A percentile compares a stretch with the other conserved stretches of the same genome.
Evolutionary conservation across 768 basidiomycete genomes (phyloP).

Genomic region (Boletus edulis): DNA sequence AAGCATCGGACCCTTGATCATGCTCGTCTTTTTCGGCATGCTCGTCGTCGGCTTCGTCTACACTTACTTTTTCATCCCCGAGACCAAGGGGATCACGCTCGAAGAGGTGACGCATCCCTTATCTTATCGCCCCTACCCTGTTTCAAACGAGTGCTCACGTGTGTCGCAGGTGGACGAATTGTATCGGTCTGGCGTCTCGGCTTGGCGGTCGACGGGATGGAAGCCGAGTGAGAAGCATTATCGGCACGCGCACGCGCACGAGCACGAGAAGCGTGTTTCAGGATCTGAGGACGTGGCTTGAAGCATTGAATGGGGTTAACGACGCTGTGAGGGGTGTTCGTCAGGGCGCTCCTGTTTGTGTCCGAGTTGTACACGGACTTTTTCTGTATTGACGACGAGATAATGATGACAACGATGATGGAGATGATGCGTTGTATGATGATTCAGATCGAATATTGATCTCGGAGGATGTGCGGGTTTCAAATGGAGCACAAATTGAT

Average conservation of each 20-base stretch:
- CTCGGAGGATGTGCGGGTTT: background rate
- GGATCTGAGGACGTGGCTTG: slow-evolving; percentile 16
- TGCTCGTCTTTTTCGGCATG: slow-evolving; percentile 76
- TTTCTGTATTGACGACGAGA: too few species aligned
- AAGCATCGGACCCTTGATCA: slow-evolving; percentile 71
- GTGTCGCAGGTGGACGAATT: slow-evolving; percentile 63
- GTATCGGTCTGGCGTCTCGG: slow-evolving; percentile 63
- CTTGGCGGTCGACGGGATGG: slow-evolving; percentile 66
- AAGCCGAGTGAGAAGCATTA: slow-evolving; percentile 45
- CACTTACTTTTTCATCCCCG: slow-evolving; percentile 75
- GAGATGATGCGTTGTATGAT: too few species aligned
- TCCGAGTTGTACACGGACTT: background rate
- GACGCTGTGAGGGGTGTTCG: background rate
- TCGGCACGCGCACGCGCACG: slow-evolving; percentile 13
- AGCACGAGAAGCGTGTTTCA: slow-evolving; percentile 19
- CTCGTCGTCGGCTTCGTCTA: slow-evolving; percentile 66
- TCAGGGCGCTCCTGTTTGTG: background rate
- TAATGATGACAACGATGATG: too few species aligned
- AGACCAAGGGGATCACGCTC: slow-evolving; percentile 74
- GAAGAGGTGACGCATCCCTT: slow-evolving; percentile 42
- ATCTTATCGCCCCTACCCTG: background rate
- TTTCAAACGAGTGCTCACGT: background rate
- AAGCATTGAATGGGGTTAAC: background rate
- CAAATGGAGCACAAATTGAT: background rate
- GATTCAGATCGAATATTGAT: background rate